Conservation (phyloP, 169 alveolate genomes). For the Plasmodium blacklocki region DNA sequence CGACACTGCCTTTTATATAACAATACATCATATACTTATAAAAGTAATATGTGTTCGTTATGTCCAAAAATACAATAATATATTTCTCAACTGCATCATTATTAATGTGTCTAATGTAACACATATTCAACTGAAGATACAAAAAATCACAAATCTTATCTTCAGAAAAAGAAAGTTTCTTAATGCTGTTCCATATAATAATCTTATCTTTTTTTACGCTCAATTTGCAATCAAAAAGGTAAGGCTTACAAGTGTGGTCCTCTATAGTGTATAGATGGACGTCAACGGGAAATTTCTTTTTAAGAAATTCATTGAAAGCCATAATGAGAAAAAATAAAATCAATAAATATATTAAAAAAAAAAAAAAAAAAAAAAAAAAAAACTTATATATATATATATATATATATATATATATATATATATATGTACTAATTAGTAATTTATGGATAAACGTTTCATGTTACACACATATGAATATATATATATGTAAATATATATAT, state of each 20-base stretch:
- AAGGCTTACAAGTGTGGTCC: conserved; percentile 22
- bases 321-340: conserved; percentile 1
- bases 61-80: conserved; percentile 35
- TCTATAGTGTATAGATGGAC: conserved; percentile 26
- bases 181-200: conserved; percentile 4
- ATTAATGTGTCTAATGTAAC: conserved; percentile 28
- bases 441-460: too few species aligned
- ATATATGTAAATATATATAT: too few species aligned
- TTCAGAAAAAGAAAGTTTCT: conserved; percentile 26
- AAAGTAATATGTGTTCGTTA: conserved; percentile 31
- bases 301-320: conserved; percentile 26
- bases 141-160: conserved; percentile 33
- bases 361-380: not conserved
- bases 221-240: conserved; percentile 33
- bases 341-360: not conserved
- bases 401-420: conserved; percentile 1
- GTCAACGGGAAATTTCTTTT: conserved; percentile 20
- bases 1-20: conserved; percentile 41
- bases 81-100: conserved; percentile 48
- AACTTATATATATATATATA: conserved; percentile 8
- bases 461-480: too few species aligned
- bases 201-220: conserved; percentile 13
- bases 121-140: conserved; percentile 60
- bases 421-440: not conserved
- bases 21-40: conserved; percentile 53